phyloP scores from a whole-genome alignment of 2,329 filamentous ascomycete species.

The Thelonectria olida region DNA sequence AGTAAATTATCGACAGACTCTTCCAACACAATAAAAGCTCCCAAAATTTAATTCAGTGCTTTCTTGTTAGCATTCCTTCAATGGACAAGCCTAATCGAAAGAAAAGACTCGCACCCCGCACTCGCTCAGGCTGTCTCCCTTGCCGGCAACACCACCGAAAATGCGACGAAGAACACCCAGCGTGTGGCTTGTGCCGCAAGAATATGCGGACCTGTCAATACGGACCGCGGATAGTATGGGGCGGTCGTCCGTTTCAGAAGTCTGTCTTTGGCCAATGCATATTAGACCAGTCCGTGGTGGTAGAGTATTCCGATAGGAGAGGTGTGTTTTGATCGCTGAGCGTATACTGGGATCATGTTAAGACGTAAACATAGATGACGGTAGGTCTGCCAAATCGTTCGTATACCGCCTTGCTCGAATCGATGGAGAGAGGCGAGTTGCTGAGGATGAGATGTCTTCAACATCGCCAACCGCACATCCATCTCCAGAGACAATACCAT shows the following conservation, averaged over 20 bases:
- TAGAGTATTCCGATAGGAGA: background rate
- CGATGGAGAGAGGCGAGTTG: no score
- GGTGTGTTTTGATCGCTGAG: background rate
- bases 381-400: background rate
- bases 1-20: no score
- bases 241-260: constrained; percentile 4
- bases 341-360: background rate
- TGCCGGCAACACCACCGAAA: constrained; percentile 15
- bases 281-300: no score
- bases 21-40: no score
- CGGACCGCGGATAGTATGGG: constrained; percentile 1
- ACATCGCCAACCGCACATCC: background rate
- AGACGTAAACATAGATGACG: background rate
- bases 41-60: no score
- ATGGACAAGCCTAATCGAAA: background rate
- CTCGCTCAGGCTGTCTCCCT: constrained; percentile 5
- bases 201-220: background rate
- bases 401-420: no score
- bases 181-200: background rate
- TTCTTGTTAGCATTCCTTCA: background rate
- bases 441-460: background rate
- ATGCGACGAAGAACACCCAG: constrained; percentile 6
- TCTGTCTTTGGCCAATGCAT: constrained; percentile 11
- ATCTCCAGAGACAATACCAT: background rate
- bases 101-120: background rate